phyloP scores from a whole-genome alignment of 192 early-diverging fungal genomes.

The Linnemannia hyalina region DNA sequence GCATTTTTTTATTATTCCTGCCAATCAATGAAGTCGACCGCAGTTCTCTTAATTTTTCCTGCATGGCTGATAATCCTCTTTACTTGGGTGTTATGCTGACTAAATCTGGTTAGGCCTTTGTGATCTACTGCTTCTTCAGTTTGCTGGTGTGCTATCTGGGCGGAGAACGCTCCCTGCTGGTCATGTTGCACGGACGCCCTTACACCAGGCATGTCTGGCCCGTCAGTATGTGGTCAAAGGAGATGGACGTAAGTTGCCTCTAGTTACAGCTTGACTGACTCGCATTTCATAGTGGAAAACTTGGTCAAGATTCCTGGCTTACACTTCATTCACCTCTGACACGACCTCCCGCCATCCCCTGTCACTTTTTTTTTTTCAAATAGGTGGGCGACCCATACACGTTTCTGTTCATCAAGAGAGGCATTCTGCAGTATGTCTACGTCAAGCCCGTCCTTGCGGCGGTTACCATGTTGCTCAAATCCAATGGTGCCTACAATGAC shows the following conservation, averaged over 20 bases:
- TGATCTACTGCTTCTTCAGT: conserved; percentile 95
- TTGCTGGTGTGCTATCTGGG: conserved; percentile 89
- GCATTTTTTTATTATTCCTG: background rate
- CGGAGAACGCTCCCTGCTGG: conserved; percentile 87
- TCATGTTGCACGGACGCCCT: conserved; percentile 82
- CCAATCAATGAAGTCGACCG: background rate
- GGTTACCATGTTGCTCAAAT: conserved; percentile 85
- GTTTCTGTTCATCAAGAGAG: conserved; percentile 88
- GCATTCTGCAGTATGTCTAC: conserved; percentile 95
- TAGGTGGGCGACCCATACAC: conserved; percentile 87
- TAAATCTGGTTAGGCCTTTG: conserved; percentile 75
- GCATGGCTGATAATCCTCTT: background rate
- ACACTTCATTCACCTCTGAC: background rate
- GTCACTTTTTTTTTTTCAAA: background rate
- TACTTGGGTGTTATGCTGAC: background rate
- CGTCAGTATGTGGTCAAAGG: conserved; percentile 75
- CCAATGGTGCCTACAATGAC: conserved; percentile 81
- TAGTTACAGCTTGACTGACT: background rate
- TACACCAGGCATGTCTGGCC: conserved; percentile 88
- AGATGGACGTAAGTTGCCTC: conserved; percentile 71
- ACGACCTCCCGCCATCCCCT: background rate
- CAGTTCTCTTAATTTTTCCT: background rate
- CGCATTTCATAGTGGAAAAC: background rate
- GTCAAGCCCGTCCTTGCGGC: conserved; percentile 87
- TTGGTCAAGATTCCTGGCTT: background rate